Percentiles rank a stretch among this genome's conserved stretches.
Evolutionary conservation across 768 basidiomycete genomes (phyloP).

Genomic region (Russula emetica): DNA sequence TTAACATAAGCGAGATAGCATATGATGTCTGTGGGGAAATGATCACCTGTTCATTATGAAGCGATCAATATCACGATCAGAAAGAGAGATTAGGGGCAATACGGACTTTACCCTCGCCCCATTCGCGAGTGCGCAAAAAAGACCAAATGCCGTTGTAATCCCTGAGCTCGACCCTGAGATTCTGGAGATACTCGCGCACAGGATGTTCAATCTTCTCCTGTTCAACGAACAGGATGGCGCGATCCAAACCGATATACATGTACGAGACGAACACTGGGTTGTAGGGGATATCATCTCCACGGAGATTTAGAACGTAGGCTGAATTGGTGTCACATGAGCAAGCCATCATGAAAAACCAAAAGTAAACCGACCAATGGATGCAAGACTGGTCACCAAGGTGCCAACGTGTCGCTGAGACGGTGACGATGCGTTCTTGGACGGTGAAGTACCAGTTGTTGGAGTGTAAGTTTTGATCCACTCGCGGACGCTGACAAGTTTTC

Average conservation of each 20-base stretch:
- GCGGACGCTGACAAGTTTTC: conserved; percentile 68
- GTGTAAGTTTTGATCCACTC: conserved; percentile 64
- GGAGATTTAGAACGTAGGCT: conserved; percentile 86
- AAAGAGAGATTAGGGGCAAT: conserved; percentile 6
- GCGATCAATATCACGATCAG: neutral
- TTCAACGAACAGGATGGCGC: conserved; percentile 76
- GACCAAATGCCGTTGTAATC: conserved; percentile 79
- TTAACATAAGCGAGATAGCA: conserved; percentile 81
- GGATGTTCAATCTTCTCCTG: conserved; percentile 55
- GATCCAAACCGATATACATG: conserved; percentile 61
- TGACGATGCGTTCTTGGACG: conserved; percentile 57
- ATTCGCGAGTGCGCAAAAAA: conserved; percentile 67
- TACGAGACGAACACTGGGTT: conserved; percentile 92
- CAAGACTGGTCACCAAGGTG: conserved; percentile 63
- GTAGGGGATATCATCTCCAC: conserved; percentile 86
- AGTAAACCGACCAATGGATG: conserved; percentile 57
- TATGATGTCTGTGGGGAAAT: conserved; percentile 73
- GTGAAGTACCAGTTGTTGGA: conserved; percentile 55
- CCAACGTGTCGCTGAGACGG: conserved; percentile 60
- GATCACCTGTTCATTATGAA: conserved; percentile 45
- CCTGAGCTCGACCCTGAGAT: conserved; percentile 51
- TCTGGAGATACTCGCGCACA: conserved; percentile 52
- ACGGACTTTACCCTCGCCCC: conserved; percentile 72
- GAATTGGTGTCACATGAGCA: conserved; percentile 24
- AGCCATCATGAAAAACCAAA: neutral